Percentiles rank a stretch among this genome's conserved stretches.
phyloP scores from a whole-genome alignment of 805 yeast genomes.

The Wickerhamomyces bisporus region DNA sequence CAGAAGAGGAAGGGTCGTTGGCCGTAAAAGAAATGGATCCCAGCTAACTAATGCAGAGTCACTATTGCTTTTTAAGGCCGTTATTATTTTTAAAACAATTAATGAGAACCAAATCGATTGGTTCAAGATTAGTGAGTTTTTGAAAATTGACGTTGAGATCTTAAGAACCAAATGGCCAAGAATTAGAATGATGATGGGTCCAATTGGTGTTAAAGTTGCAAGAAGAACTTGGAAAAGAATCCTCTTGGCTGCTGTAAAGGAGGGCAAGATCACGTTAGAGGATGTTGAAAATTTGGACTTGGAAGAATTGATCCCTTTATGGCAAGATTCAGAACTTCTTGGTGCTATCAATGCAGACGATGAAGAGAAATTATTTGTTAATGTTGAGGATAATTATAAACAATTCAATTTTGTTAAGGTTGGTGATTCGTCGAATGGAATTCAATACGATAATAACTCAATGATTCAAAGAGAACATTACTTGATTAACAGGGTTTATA shows the following conservation, averaged over 20 bases:
- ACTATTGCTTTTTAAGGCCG: slow-evolving; percentile 47
- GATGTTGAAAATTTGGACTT: slow-evolving; percentile 51
- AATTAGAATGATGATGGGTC: slow-evolving; percentile 56
- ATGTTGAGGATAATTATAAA: slow-evolving; percentile 42
- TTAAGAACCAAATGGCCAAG: slow-evolving; percentile 67
- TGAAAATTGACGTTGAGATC: slow-evolving; percentile 38
- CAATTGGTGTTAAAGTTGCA: slow-evolving; percentile 48
- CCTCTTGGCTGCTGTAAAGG: slow-evolving; percentile 52
- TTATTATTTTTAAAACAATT: slow-evolving; percentile 63
- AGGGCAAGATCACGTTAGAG: slow-evolving; percentile 42
- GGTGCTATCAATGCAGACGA: slow-evolving; percentile 6
- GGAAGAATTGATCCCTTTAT: slow-evolving; percentile 47
- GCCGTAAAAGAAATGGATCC: slow-evolving; percentile 16
- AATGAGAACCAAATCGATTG: slow-evolving; percentile 57
- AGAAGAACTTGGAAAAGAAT: slow-evolving; percentile 61
- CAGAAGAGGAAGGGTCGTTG: slow-evolving; percentile 3
- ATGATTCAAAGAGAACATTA: slow-evolving; percentile 66
- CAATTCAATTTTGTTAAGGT: slow-evolving; percentile 38
- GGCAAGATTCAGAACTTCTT: slow-evolving; percentile 52
- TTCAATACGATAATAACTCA: slow-evolving; percentile 51
- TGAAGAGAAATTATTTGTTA: slow-evolving; percentile 26
- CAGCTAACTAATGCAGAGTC: slow-evolving; percentile 16
- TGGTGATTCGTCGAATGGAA: slow-evolving; percentile 22
- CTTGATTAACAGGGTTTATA: slow-evolving; percentile 41
- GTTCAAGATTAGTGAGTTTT: slow-evolving; percentile 47